These are phyloP conservation scores for Gymnopus androsaceus DNA, from an alignment of 1,284 basidiomycete genomes.

Conservation along the genomic window DNA sequence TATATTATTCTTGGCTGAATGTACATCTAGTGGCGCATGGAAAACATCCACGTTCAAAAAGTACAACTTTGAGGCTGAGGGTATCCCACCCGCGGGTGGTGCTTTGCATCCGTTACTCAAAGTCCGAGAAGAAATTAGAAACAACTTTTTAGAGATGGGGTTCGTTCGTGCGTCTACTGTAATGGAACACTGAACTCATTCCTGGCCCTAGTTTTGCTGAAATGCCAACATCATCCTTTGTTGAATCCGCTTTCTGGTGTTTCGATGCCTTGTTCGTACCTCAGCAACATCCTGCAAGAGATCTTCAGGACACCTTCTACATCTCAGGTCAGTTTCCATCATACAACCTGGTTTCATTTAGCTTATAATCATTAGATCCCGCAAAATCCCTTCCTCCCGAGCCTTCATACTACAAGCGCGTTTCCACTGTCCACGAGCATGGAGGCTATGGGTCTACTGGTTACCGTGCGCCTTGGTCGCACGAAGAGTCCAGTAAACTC, in stretches of 20 bases:
- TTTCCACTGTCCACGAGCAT: conserved; percentile 85
- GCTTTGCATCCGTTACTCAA: conserved; percentile 96
- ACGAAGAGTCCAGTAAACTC: conserved; percentile 89
- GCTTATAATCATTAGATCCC: conserved; percentile 64
- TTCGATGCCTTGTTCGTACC: conserved; percentile 99
- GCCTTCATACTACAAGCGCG: conserved; percentile 86
- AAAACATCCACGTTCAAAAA: conserved; percentile 93
- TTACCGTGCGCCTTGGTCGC: conserved; percentile 96
- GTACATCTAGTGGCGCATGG: conserved; percentile 76
- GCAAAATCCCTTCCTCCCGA: conserved; percentile 77
- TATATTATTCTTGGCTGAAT: conserved; percentile 8
- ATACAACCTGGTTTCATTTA: conserved; percentile 8
- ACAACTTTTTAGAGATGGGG: conserved; percentile 99
- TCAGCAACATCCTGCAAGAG: conserved; percentile 98
- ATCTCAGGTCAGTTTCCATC: conserved; percentile 67
- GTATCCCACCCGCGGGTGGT: conserved; percentile 84
- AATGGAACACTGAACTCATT: neutral
- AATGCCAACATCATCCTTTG: conserved; percentile 98
- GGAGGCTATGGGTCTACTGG: conserved; percentile 96
- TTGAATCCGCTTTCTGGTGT: conserved; percentile 99
- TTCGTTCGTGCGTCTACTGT: conserved; percentile 38
- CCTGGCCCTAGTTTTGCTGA: conserved; percentile 80
- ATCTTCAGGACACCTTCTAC: conserved; percentile 99
- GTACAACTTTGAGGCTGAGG: conserved; percentile 99
- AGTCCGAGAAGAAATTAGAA: conserved; percentile 96